Evolutionary conservation across 73 alveolate species (phyloP).

Genomic region (Breviolum minutum): DNA sequence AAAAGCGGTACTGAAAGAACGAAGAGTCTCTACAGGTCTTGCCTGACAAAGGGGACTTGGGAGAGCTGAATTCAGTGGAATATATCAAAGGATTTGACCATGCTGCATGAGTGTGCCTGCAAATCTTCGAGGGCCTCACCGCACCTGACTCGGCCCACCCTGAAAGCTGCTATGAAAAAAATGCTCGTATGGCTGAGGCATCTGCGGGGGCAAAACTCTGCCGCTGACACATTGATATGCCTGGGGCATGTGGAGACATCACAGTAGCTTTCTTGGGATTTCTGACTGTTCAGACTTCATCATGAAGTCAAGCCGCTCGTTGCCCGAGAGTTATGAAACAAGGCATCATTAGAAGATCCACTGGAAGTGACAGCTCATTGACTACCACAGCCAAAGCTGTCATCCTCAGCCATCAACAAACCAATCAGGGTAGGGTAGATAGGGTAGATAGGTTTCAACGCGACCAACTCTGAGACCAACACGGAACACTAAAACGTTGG

Average conservation of each 20-base stretch:
- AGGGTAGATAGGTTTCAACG: not conserved
- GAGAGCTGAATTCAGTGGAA: not conserved
- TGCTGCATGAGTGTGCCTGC: not conserved
- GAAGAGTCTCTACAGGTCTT: slow-evolving; percentile 33
- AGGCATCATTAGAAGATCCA: slow-evolving; percentile 55
- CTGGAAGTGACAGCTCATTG: slow-evolving; percentile 84
- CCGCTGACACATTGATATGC: not conserved
- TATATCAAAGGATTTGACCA: not conserved
- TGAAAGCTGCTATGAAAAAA: not conserved
- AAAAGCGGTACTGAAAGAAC: slow-evolving; percentile 50
- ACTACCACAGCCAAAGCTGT: slow-evolving; percentile 52
- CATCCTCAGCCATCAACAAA: slow-evolving; percentile 16
- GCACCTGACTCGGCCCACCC: slow-evolving; percentile 23
- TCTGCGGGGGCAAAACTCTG: not conserved
- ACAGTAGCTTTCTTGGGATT: not conserved
- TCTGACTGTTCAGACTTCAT: not conserved
- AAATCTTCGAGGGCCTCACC: slow-evolving; percentile 17
- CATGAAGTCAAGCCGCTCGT: not conserved
- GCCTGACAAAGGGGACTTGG: not conserved
- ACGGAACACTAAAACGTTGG: slow-evolving; percentile 61
- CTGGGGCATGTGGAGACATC: not conserved
- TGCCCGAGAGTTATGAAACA: slow-evolving; percentile 79
- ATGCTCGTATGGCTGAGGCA: not conserved
- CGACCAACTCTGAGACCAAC: not conserved
- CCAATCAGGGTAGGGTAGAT: not conserved